Evolutionary conservation across 2,329 filamentous ascomycete genomes (phyloP), one percentile per base, ranked within the genome.

Genomic region (Aspergillus spinulosporus): DNA sequence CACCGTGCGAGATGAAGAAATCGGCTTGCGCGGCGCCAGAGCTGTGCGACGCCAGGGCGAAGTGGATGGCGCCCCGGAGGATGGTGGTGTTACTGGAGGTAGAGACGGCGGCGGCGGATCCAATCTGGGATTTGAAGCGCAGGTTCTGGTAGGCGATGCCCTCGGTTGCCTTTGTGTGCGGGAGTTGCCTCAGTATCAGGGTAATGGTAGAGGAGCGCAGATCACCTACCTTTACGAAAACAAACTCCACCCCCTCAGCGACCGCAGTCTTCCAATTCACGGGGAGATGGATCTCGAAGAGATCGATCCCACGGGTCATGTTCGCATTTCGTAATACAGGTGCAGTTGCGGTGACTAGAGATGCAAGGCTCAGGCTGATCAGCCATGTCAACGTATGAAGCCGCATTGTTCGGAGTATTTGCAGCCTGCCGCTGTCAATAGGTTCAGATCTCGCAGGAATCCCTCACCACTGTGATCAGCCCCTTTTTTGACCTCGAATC

Each of bases 11-110:
- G 15, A 59, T 32, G 52, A 59, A 59, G 44, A 52, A 48, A 11
- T 45, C 44, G 4, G 57, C 57, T 40, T 59, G 57, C 1, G 52
- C 48, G 26, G 57, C 57, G 14, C 57, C 57, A 32, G 43, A 56
- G 48, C 57, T 59, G 44, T 56, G 14, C 3, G 52, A 48, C 1
- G 52, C 52, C 4, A 21, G 1, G 7, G 57, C 57, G 52, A 59
- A 59, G 49, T 59, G 57, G n/a, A 59, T 44, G 8, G 57, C 57
- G 32, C 57, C 57, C 32, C 46, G 52, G 21, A 50, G 6, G 32
- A 58, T 11, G 1, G 46, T 31, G 15, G 40, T 15, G 14, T 40
- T 36, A 11, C 14, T 45, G 11, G 2, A 7, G 29, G 51, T 37
- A 12, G 34, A 37, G 34, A 37, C 34, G 34, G 34, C 34, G 34